Conservation (phyloP, 169 alveolate genomes). For the Plasmodium fragile region DNA sequence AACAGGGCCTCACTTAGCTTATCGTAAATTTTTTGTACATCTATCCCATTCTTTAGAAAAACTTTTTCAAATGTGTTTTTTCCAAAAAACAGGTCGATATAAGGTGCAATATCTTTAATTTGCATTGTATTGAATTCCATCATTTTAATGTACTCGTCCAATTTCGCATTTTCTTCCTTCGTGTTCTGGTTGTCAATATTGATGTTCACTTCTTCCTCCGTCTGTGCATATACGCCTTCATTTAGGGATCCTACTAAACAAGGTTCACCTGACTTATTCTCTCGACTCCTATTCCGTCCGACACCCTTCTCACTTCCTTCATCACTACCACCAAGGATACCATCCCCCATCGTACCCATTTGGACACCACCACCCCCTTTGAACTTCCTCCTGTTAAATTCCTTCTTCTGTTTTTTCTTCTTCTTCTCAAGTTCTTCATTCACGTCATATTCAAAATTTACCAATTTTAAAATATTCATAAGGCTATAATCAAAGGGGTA, state of each 20-base stretch:
- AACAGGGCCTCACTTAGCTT: slow-evolving; percentile 19
- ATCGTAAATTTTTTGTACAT: slow-evolving; percentile 34
- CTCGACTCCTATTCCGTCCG: not conserved
- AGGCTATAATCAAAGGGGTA: slow-evolving; percentile 67
- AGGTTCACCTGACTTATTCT: not conserved
- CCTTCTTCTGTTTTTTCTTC: slow-evolving; percentile 15
- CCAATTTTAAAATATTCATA: slow-evolving; percentile 54
- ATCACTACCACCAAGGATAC: too few species aligned
- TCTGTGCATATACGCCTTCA: not conserved
- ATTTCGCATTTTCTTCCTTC: slow-evolving; percentile 55
- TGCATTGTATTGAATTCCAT: slow-evolving; percentile 37
- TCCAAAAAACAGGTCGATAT: slow-evolving; percentile 64
- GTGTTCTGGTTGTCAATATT: slow-evolving; percentile 53
- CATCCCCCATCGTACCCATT: not conserved
- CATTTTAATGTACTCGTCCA: slow-evolving; percentile 39
- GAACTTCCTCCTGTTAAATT: not conserved
- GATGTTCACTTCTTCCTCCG: slow-evolving; percentile 32
- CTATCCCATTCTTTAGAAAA: slow-evolving; percentile 36
- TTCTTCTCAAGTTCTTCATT: slow-evolving; percentile 50
- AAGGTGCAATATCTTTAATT: slow-evolving; percentile 26
- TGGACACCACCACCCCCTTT: not conserved
- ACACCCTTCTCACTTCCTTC: not conserved
- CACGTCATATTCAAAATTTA: slow-evolving; percentile 72
- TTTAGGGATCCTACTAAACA: not conserved
- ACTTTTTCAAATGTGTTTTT: slow-evolving; percentile 45